A percentile compares a stretch with the other conserved stretches of the same genome.
phyloP scores from a whole-genome alignment of 164 flowering plant species.

The Pachysandra terminalis region DNA sequence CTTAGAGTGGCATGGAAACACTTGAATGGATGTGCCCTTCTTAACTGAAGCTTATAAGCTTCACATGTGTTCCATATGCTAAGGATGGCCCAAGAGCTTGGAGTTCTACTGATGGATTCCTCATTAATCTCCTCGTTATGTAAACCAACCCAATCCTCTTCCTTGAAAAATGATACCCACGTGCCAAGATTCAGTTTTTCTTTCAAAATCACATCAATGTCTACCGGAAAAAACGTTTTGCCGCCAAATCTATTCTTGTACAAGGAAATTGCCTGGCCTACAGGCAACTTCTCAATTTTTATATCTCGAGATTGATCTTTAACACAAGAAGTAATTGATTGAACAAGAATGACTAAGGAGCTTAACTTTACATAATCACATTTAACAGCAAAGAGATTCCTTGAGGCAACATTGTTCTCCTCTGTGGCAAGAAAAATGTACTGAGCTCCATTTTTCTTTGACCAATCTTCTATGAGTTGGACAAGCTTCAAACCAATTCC shows the following conservation, averaged over 20 bases:
- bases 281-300: slow-evolving; percentile 35
- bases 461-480: slow-evolving; percentile 44
- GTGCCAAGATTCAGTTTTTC: slow-evolving; percentile 49
- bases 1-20: slow-evolving; percentile 24
- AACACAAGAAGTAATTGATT: slow-evolving; percentile 22
- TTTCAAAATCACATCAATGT: slow-evolving; percentile 38
- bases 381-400: slow-evolving; percentile 38
- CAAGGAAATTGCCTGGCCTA: slow-evolving; percentile 39
- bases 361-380: slow-evolving; percentile 32
- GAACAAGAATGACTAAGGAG: slow-evolving; percentile 36
- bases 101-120: slow-evolving; percentile 20
- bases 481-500: slow-evolving; percentile 48
- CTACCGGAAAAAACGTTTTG: slow-evolving; percentile 37
- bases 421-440: slow-evolving; percentile 43
- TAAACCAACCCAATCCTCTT: slow-evolving; percentile 37
- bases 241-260: slow-evolving; percentile 27
- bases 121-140: slow-evolving; percentile 17
- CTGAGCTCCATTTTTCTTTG: slow-evolving; percentile 38
- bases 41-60: slow-evolving; percentile 36
- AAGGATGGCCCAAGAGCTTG: slow-evolving; percentile 47
- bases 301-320: slow-evolving; percentile 16
- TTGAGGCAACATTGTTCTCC: slow-evolving; percentile 40
- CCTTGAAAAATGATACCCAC: slow-evolving; percentile 41
- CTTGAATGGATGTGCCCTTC: slow-evolving; percentile 24
- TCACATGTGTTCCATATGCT: slow-evolving; percentile 51